These are phyloP conservation scores for Lactuca saligna DNA, from an alignment of 129 eudicot species.

Conservation along the genomic window DNA sequence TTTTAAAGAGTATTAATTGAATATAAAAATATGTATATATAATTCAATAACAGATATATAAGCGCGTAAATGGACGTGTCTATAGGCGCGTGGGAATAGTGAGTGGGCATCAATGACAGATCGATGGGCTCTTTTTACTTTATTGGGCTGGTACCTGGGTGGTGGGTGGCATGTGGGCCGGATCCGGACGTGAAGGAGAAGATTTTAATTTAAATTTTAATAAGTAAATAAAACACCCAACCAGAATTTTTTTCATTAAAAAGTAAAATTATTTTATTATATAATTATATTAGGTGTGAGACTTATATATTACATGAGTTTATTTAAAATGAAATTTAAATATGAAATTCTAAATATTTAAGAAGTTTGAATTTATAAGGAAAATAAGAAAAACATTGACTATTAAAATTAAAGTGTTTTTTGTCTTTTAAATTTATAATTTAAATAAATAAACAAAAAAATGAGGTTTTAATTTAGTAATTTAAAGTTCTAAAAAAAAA, in stretches of 20 bases:
- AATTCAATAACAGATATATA: background rate
- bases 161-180: conserved; percentile 35
- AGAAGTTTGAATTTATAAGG: no score
- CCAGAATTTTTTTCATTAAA: background rate
- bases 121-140: conserved; percentile 24
- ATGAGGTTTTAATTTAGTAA: no score
- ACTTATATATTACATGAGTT: no score
- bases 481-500: no score
- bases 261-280: background rate
- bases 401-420: no score
- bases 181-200: conserved; percentile 37
- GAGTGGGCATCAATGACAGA: conserved; percentile 23
- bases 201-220: background rate
- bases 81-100: background rate
- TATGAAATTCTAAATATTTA: no score
- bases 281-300: background rate
- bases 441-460: no score
- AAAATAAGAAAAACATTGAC: no score
- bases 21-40: no score
- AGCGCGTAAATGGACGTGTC: background rate
- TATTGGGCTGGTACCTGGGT: conserved; percentile 25
- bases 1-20: no score
- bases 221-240: conserved; percentile 24
- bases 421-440: background rate
- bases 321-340: no score